Base-by-base conservation (phyloP, 2,329 filamentous ascomycete species). In the Pleomassaria siparia region DNA sequence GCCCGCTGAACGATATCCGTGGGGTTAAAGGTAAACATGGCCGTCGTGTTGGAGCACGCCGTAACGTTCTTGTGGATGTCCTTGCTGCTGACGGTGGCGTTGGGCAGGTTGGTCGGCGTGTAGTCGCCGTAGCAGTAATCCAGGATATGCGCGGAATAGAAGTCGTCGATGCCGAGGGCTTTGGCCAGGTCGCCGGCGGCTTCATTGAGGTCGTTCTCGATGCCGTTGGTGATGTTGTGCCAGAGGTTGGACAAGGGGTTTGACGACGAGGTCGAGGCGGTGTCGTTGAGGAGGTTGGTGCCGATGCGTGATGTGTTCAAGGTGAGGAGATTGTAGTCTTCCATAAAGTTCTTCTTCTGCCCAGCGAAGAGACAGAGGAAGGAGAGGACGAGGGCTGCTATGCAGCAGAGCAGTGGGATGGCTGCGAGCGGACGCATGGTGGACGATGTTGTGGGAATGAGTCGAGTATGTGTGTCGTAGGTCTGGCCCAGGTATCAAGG, bases 321-420 rank as follows among this genome's bases (percentile, higher is more conserved):
- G 3, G 80, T 83, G 29, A 86, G 61, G 25, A 86, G 70, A 48
- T 81, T 72, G 50, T 79, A 82, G 44, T 78, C 72, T 51, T 83
- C 76, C 67, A 86, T 76, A 56, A 84, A 78, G 13, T 71, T 72
- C 43, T 70, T 72, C 57, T 80, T 81, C 29, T 77, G 74, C 29
- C 83, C 83, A 1, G 83, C 82, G 56, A 84, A 84, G 49, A 86
- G 72, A 60, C 79, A 83, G 8, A 85, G 72, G 55, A 85, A 76
- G 15, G 76, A 76, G 35, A 86, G 75, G 16, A 85, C 73, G 32
- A 85, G 77, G 3, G 81, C 80, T 24, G 74, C 76, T 20, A 79
- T 72, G 50, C 77, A 75, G 52, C 77, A 75, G 35, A 77, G 55
- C 33, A 76, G 62, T 6, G 80, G 80, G n/a, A 83, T 56, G 16